Evolutionary conservation across 2,329 filamentous ascomycete genomes (phyloP).

Genomic region (Arachnomyces sp.): DNA sequence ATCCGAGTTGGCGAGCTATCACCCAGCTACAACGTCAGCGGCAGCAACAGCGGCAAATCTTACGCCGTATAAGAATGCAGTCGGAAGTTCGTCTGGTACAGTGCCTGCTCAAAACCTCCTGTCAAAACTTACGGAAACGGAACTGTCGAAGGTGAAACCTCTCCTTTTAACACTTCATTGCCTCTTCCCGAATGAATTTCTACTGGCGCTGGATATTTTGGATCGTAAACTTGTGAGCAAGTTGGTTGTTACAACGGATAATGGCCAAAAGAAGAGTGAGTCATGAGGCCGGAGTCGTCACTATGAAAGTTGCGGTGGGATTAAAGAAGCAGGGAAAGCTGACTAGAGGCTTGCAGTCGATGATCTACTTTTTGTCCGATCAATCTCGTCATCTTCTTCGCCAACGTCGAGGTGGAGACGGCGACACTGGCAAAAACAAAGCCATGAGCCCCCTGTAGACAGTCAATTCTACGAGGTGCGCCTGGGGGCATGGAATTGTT

Average conservation of each 20-base stretch:
- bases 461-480: slow-evolving; percentile 58
- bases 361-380: slow-evolving; percentile 57
- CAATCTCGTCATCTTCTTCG: slow-evolving; percentile 36
- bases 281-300: neutral
- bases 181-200: slow-evolving; percentile 69
- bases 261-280: neutral
- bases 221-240: slow-evolving; percentile 66
- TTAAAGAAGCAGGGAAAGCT: slow-evolving; percentile 3
- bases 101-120: slow-evolving; percentile 10
- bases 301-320: neutral
- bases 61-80: neutral
- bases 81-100: neutral
- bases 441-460: slow-evolving; percentile 15
- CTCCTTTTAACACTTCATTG: slow-evolving; percentile 75
- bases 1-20: neutral
- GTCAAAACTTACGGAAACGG: slow-evolving; percentile 16
- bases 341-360: slow-evolving; percentile 9
- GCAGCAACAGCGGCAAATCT: neutral
- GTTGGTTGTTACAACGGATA: slow-evolving; percentile 26
- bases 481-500: slow-evolving; percentile 74
- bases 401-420: slow-evolving; percentile 5
- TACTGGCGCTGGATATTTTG: slow-evolving; percentile 79
- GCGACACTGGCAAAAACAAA: slow-evolving; percentile 5
- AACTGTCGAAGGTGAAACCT: slow-evolving; percentile 34
- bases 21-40: neutral